Conservation (phyloP, 2,329 filamentous ascomycete species). For the Pyrenophora teres region DNA sequence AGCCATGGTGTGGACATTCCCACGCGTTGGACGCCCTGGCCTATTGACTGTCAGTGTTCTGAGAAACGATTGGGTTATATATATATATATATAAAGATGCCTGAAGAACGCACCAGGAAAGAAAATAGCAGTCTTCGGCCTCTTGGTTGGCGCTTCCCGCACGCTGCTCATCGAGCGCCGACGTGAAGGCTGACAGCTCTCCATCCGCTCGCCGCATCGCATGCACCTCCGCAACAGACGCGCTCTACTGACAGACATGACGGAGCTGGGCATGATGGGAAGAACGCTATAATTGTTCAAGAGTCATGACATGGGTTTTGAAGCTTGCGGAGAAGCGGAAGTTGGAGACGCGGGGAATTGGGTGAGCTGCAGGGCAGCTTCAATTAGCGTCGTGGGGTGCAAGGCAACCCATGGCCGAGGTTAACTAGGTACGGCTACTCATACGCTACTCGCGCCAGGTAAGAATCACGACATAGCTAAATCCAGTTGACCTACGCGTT, state of each 20-base stretch:
- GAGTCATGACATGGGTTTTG: constrained; percentile 11
- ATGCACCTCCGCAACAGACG: constrained; percentile 22
- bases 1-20: constrained; percentile 88
- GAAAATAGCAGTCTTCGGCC: constrained; percentile 48
- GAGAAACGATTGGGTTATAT: not conserved
- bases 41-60: constrained; percentile 51
- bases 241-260: constrained; percentile 14
- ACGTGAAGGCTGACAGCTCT: constrained; percentile 5
- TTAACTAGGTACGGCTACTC: not conserved
- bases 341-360: constrained; percentile 9
- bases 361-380: constrained; percentile 5
- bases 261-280: constrained; percentile 24
- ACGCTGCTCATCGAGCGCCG: constrained; percentile 41
- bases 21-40: constrained; percentile 86
- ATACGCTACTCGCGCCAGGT: too few relatives aligned
- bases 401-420: constrained; percentile 9
- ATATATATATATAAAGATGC: too few relatives aligned
- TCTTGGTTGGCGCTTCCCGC: constrained; percentile 22
- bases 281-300: constrained; percentile 1
- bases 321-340: constrained; percentile 16
- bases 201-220: constrained; percentile 22
- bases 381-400: constrained; percentile 7
- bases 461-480: too few relatives aligned
- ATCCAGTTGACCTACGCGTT: too few relatives aligned
- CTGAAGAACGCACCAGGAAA: constrained; percentile 37